Evolutionary conservation across 2,329 filamentous ascomycete species (phyloP).

Genomic region (Penicillium griseofulvum): DNA sequence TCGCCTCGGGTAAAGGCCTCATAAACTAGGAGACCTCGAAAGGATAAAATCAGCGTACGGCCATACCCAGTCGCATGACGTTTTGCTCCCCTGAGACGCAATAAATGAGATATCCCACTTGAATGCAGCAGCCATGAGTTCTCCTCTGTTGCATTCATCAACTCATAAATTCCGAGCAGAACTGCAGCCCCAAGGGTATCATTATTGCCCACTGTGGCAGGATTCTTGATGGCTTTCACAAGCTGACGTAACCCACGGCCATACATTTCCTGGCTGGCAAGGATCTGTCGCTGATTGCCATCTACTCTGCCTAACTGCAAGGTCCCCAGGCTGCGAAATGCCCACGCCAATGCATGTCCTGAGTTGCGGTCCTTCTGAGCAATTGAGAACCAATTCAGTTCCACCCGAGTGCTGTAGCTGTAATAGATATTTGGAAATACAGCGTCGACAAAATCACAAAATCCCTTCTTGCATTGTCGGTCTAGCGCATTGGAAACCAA

Average conservation of each 20-base stretch:
- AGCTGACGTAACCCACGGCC: slow-evolving; percentile 14
- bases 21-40: slow-evolving; percentile 20
- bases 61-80: slow-evolving; percentile 16
- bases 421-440: slow-evolving; percentile 17
- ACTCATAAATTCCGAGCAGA: slow-evolving; percentile 19
- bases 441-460: slow-evolving; percentile 16
- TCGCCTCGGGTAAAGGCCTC: slow-evolving; percentile 18
- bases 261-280: slow-evolving; percentile 21
- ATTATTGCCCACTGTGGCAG: slow-evolving; percentile 11
- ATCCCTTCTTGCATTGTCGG: slow-evolving; percentile 15
- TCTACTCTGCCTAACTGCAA: slow-evolving; percentile 17
- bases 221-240: slow-evolving; percentile 8
- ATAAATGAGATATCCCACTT: slow-evolving; percentile 14
- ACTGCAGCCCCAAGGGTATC: slow-evolving; percentile 19
- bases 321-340: slow-evolving; percentile 12
- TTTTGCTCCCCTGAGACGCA: slow-evolving; percentile 16
- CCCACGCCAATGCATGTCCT: slow-evolving; percentile 8
- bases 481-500: slow-evolving; percentile 12
- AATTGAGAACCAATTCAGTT: slow-evolving; percentile 21
- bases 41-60: slow-evolving; percentile 19
- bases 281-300: slow-evolving; percentile 11
- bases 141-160: slow-evolving; percentile 14
- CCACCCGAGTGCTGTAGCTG: slow-evolving; percentile 14
- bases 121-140: slow-evolving; percentile 23
- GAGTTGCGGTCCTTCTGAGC: slow-evolving; percentile 12